These are phyloP conservation scores for Mycena citricolor DNA, from an alignment of 1,284 basidiomycete genomes.

Conservation along the genomic window DNA sequence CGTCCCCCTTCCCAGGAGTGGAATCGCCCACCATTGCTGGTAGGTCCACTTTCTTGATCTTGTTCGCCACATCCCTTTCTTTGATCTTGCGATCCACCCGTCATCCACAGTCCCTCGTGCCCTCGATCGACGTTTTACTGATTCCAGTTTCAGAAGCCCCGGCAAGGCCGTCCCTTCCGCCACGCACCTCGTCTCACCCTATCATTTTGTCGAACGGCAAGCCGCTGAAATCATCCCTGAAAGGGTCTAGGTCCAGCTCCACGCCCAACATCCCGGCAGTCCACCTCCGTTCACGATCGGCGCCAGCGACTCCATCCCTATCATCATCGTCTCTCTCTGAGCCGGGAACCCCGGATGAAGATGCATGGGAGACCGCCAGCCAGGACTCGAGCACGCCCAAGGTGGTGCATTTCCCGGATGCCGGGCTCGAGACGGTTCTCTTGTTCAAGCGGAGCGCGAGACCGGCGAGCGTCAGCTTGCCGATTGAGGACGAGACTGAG, in stretches of 20 bases:
- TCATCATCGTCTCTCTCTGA: constrained; percentile 22
- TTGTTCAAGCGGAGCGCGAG: constrained; percentile 82
- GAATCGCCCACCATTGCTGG: too few species aligned
- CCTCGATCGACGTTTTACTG: constrained; percentile 29
- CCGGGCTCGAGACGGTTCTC: constrained; percentile 78
- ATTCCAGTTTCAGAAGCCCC: constrained; percentile 23
- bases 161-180: constrained; percentile 27
- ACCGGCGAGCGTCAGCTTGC: constrained; percentile 48
- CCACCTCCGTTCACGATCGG: constrained; percentile 55
- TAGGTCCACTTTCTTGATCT: too few species aligned
- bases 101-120: constrained; percentile 24
- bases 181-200: constrained; percentile 35
- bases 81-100: too few species aligned
- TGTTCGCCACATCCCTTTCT: too few species aligned
- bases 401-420: constrained; percentile 84
- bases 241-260: constrained; percentile 62
- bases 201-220: constrained; percentile 79
- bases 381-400: constrained; percentile 62
- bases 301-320: constrained; percentile 65
- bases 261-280: constrained; percentile 30
- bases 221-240: constrained; percentile 87
- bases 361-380: constrained; percentile 20
- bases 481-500: constrained; percentile 63
- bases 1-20: constrained; percentile 22
- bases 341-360: constrained; percentile 6